Evolutionary conservation across 352 stramenopile genomes (phyloP), one percentile per base, ranked within the genome.

Genomic region (Pythium utonaiense): DNA sequence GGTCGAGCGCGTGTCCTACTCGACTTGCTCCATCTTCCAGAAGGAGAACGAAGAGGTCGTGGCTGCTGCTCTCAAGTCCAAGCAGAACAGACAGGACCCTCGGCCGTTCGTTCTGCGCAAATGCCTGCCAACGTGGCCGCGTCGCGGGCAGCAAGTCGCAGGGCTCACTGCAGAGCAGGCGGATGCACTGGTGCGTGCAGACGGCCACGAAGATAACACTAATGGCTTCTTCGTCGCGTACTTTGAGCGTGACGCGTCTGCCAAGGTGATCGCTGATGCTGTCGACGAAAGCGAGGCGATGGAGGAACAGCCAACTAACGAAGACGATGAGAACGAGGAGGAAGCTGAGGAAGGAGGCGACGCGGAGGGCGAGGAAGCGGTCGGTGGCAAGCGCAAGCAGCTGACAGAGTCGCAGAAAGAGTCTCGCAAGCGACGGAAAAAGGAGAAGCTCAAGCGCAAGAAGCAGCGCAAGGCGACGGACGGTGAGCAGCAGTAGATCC

Each of bases 151-250:
- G 33, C 50, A 71, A 27, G 69, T 84, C 28, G 69, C 76, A 16
- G 83, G 83, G 4, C 66, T 97, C 17, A 75, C 69, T 1, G 62
- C 63, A 6, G 71, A 83, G 13, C 71, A 98, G 44, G 75, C 86
- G 6, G 69, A 82, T n/a, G 78, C 77, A 62, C 70, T 99, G 10
- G 91, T 98, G 50, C 81, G 96, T 24, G 93, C 90, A 10, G 86
- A 98, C 70, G 81, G 86, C 1, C 77, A 95, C 36, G 91, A 97
- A 48, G 92, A 98, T 72, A 85, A 80, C 41, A 98, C 95, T 4
- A 98, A 98, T 71, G 96, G 96, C 21, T 99, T 99, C 71, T 99
- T 99, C 65, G 95, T 99, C 5, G 83, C 88, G 28, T 97, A 97
- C 70, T 98, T 99, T 72, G 90, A 97, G 60, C 82, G 94, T 6